Evolutionary conservation across 2,329 filamentous ascomycete genomes (phyloP), one percentile per base, ranked within the genome.

Genomic region (Alternaria burnsii): DNA sequence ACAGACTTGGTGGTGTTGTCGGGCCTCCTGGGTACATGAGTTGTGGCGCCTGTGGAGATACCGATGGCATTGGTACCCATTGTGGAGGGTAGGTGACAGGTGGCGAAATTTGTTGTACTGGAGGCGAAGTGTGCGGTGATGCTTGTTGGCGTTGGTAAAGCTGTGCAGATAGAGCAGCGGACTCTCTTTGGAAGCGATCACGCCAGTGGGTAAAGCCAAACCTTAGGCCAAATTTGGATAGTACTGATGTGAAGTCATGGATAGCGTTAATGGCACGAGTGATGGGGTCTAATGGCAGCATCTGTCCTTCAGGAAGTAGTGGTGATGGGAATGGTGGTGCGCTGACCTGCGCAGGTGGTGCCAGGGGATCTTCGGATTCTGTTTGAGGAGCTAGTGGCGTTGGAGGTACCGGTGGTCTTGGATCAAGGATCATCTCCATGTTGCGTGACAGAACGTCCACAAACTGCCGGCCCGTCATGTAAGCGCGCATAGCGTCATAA

Each of bases 401-500:
- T 1, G 79, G 78, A 34, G 79, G 78, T 50, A 78, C 74, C 1
- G 81, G 80, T 36, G 78, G 78, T 6, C 75, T 66, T n/a, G 80
- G 80, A 7, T 78, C 72, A 16, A 80, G 73, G 1, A 84, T 74
- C 4, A 71, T 69, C 11, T 88, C 83, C 41, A 82, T 81, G 67
- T 85, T 83, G n/a, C 83, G 80, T 55, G 81, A 82, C 22, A 89
- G 72, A 1, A 87, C 80, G 59, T 86, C 82, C 28, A 88, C 79
- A 53, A 89, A 85, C 55, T 86, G 84, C 44, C 81, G 81, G 16
- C 85, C 85, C 1, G 87, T 86, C 78, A 87, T 97, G 72, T 92
- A 95, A 1, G 92, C 89, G 53, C 94, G 88, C 71, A 97, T 85
- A 1, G 93, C 91, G 74, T 97, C 94, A 72, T 96, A 90, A 70